Evolutionary conservation across 768 basidiomycete genomes (phyloP), one percentile per base, ranked within the genome.

Genomic region (Amanita rubescens): DNA sequence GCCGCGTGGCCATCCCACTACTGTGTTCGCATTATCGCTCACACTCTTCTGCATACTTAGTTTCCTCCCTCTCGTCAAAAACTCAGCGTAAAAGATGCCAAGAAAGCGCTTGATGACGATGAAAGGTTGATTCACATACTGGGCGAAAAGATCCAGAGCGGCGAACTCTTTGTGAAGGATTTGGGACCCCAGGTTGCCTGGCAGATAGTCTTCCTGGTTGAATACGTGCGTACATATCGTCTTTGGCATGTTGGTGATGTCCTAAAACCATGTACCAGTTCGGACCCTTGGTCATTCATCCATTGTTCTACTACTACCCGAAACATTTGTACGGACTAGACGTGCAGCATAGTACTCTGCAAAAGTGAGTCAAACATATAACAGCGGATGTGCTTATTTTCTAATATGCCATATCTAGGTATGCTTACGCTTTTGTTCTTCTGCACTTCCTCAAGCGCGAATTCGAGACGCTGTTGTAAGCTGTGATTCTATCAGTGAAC

Each of bases 371-470:
- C 8, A 8, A 8, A 30, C 57, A 20, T 35, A 19, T 33, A 19
- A 25, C 38, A 3, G 1, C 20, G 12, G 12, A 15, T 25, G 1
- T 44, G 22, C 33, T 19, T 51, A 2, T 15, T 42, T 38, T 50
- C 19, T 52, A 35, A 51, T 32, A 55, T 50, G 60, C 15, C 61
- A 30, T 22, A 22, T 3, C 22, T 32, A 69, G 88, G 62, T 82
- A 82, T 56, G 81, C 84, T 4, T 90, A 81, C 59, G 78, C 71
- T 2, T 77, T 96, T 59, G 82, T 92, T 33, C 75, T 96, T 69
- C 62, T 86, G 14, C 96, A 99, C 66, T 98, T 94, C 69, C 56
- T 80, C 42, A 99, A 99, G 70, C 86, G 96, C 49, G 92, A 95
- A 63, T 67, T 91, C 17, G 96, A 99, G 70, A 94, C 96, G 2